phyloP scores from a whole-genome alignment of 768 basidiomycete genomes.

The Suillus alpinus region DNA sequence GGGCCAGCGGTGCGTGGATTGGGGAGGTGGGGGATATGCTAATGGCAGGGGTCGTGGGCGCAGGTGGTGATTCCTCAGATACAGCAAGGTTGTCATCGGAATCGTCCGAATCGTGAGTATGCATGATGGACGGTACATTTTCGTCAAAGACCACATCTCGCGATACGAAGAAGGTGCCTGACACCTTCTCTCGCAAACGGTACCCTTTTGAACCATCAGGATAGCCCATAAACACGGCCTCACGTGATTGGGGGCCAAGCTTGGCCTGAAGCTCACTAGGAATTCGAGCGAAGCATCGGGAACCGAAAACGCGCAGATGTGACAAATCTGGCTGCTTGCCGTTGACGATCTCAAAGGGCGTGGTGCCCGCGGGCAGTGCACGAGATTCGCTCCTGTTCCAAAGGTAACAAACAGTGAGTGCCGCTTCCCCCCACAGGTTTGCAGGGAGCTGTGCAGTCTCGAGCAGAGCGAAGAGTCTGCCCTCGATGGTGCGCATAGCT shows the following conservation, averaged over 20 bases:
- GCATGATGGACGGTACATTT: accelerated
- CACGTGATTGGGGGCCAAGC: constrained; percentile 9
- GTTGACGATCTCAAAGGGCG: constrained; percentile 21
- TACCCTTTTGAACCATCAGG: neutral
- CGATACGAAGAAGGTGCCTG: accelerated
- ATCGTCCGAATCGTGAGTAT: neutral
- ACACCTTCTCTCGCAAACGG: accelerated
- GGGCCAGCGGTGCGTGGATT: too few relatives aligned
- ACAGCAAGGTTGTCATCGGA: neutral
- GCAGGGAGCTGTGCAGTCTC: neutral
- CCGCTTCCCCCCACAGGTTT: neutral
- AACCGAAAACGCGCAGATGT: constrained; percentile 21
- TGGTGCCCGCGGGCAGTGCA: neutral
- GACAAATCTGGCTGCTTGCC: constrained; percentile 22
- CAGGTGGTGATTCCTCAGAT: too few relatives aligned
- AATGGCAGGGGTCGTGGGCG: too few relatives aligned
- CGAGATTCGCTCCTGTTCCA: neutral
- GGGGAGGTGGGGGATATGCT: too few relatives aligned
- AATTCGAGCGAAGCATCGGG: constrained; percentile 7
- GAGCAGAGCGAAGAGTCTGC: neutral
- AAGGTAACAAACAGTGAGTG: neutral
- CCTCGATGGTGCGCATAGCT: too few relatives aligned
- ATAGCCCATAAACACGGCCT: constrained; percentile 3
- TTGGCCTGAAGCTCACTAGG: constrained; percentile 1
- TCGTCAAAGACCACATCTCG: neutral